Base-by-base conservation (phyloP, 345 rosid species). In the Sonneratia caseolaris region DNA sequence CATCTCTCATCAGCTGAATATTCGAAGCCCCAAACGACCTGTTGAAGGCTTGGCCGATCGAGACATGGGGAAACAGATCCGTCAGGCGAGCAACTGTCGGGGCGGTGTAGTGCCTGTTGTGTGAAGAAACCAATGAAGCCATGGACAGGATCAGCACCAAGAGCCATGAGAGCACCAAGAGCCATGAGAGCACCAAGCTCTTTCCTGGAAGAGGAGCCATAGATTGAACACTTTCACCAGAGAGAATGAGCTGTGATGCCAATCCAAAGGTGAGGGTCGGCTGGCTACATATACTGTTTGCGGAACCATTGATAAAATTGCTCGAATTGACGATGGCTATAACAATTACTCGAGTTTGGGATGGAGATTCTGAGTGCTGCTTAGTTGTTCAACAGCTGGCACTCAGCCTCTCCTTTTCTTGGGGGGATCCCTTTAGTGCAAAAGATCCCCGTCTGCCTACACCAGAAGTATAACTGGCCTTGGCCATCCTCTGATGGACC, bases 71-170 rank as follows among this genome's bases (percentile, higher is more conserved):
- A 47, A 93, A 91, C 5, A 83, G 79, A 82, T 88, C 88, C 0
- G 98, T 93, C 48, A 91, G 38, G 13, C 82, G 92, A 9, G 82
- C 73, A 45, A 89, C 94, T 48, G 37, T 76, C 2, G 97, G 97
- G 61, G 86, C 80, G 0, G 84, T 78, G 79, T 84, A 89, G 21
- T 18, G 82, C 67, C 87, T 86, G 79, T 67, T 81, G 45, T 83
- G 94, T 64, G 94, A 80, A 77, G 86, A 83, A 78, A 85, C 94
- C 56, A 69, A 49, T n/a, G 62, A 16, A 38, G 84, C 9, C 75
- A 67, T 71, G 80, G 83, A 85, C 48, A 83, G 77, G 53, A 84
- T 73, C 2, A 82, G 18, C 38, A 62, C 4, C 2, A 61, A 10
- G 66, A 32, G 37, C 10, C 66, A 13, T 27, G 66, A 62, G 38